Evolutionary conservation across 352 stramenopile genomes (phyloP).

Genomic region (Blastocystis sp.): DNA sequence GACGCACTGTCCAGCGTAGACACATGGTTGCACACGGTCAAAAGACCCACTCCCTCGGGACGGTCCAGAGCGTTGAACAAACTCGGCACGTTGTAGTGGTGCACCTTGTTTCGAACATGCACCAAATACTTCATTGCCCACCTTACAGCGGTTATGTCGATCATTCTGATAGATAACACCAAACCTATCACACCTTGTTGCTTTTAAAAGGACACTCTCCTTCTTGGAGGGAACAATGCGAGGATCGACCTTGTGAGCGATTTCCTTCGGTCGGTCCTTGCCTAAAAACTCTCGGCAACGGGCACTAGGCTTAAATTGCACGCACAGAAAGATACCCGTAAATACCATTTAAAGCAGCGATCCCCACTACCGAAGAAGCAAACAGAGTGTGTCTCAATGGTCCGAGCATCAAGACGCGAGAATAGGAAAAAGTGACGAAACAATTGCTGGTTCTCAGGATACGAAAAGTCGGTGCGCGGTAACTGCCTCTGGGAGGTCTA

Average conservation of each 20-base stretch:
- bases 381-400: neutral
- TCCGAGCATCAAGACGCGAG: neutral
- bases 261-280: neutral
- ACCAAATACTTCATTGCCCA: constrained; percentile 30
- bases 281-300: neutral
- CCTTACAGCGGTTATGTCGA: neutral
- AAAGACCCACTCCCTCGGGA: constrained; percentile 43
- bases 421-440: neutral
- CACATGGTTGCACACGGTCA: constrained; percentile 57
- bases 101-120: neutral
- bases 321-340: neutral
- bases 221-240: neutral
- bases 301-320: neutral
- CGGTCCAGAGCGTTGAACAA: constrained; percentile 16
- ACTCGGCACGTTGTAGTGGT: neutral
- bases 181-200: neutral
- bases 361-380: neutral
- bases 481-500: too few relatives aligned
- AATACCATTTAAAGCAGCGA: neutral
- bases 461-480: too few relatives aligned
- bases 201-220: constrained; percentile 11
- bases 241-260: constrained; percentile 26
- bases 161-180: neutral
- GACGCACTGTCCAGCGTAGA: constrained; percentile 14
- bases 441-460: too few relatives aligned